These are phyloP conservation scores for Moesziomyces aphidis DNA, from an alignment of 1,284 basidiomycete genomes.

Conservation along the genomic window DNA sequence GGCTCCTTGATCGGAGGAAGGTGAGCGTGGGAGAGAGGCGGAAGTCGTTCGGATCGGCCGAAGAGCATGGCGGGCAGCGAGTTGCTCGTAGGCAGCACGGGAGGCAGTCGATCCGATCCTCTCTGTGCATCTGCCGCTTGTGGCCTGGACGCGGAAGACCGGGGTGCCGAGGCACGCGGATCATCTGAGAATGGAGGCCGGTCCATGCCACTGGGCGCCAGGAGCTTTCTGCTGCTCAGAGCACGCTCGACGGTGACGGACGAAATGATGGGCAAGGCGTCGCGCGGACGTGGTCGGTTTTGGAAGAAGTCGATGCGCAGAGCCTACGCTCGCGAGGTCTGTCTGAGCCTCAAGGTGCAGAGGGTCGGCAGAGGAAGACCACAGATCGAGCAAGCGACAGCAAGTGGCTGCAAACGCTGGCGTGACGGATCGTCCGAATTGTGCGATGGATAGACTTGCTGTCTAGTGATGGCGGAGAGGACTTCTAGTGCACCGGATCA, in stretches of 20 bases:
- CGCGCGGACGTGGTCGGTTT: background rate
- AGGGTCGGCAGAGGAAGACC: too few relatives aligned
- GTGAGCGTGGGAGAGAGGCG: conserved; percentile 6
- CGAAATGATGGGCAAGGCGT: conserved; percentile 44
- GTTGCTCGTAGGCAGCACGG: conserved; percentile 20
- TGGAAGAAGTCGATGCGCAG: background rate
- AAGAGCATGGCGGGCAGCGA: conserved; percentile 14
- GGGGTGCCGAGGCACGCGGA: conserved; percentile 16
- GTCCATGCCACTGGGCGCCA: conserved; percentile 34
- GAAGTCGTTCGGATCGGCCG: conserved; percentile 13
- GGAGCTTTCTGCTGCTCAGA: conserved; percentile 42
- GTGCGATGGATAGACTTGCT: too few relatives aligned
- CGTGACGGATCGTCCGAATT: too few relatives aligned
- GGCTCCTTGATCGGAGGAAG: conserved; percentile 34
- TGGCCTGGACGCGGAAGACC: conserved; percentile 4
- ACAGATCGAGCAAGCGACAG: too few relatives aligned
- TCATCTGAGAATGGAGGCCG: conserved; percentile 31
- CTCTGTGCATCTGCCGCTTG: conserved; percentile 11
- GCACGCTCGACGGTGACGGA: conserved; percentile 27
- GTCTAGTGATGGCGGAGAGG: too few relatives aligned
- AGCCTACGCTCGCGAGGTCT: background rate
- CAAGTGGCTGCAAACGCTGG: too few relatives aligned
- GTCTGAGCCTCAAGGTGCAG: background rate
- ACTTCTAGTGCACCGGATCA: too few relatives aligned
- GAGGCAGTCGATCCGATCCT: conserved; percentile 22